Evolutionary conservation across 345 rosid genomes (phyloP), one percentile per base, ranked within the genome.

Genomic region (Abelmoschus esculentus): DNA sequence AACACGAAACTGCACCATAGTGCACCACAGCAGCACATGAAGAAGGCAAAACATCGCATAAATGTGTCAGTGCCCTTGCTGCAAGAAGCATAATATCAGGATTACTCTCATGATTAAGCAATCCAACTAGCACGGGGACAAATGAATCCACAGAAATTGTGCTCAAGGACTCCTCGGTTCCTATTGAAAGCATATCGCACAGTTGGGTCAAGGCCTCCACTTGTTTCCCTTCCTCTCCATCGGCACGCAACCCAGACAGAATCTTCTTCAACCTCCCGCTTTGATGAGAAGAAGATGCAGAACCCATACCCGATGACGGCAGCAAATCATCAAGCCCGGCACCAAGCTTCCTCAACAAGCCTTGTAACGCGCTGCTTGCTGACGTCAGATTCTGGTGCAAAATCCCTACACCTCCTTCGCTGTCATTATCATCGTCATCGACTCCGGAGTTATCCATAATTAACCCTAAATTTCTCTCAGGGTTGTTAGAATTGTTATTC

Each of bases 1-100:
- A 89, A 80, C 96, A 92, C 0, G 93, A 80, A 75, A 96, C 96
- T 7, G 99, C 96, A 52, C 96, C 97, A 73, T 92, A 96, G 74
- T 92, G 99, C 75, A 92, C 99, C 62, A 96, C 99, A 19, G 99
- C 98, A 54, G 95, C 92, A 74, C 98, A 96, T 0, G 99, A 92
- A 28, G 99, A 96, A 9, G 99, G 99, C 74, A 96, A 80, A 64
- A 96, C 98, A 40, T 96, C 99, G 70, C 99, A 96, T 44, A 96
- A 81, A 78, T 96, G 99, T 0, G 99, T 90, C 62, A 96, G 90
- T 8, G 99, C 97, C 84, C 99, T 84, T 4, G 99, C 99, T 1
- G 99, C 99, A 34, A 96, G 98, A 75, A 96, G 83, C 99, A 96
- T 96, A 22, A 96, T 89, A 77, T 96, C 99, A 0, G 99, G 91